Evolutionary conservation across 225 moss, liverwort and hornwort genomes (phyloP), one percentile per base, ranked within the genome.

Genomic region (Pseudisothecium myosuroides): DNA sequence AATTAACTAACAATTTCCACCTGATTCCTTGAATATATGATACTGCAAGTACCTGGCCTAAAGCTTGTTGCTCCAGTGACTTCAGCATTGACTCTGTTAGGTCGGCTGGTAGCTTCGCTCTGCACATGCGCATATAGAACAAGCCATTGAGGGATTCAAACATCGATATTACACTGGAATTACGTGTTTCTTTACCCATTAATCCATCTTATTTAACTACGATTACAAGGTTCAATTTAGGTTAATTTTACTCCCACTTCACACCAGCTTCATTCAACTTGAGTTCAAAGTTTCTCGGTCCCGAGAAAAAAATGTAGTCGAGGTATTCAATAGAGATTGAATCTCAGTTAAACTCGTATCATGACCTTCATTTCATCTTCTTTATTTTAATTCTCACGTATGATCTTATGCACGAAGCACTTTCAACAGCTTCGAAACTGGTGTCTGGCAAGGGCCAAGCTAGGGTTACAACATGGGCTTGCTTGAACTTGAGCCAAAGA

Each of bases 41-140:
- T 61, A 47, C 24, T 83, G 31, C 54, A 74, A 65, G 67, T 87
- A 94, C 93, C 90, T 93, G 94, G 83, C 94, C 91, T 76, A 91
- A 58, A 41, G 93, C 94, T 94, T 93, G 94, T 58, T 90, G 90
- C 67, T 89, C 87, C 67, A 94, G 55, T 63, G 91, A 91, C 61
- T 72, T 90, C 54, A 94, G 81, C 91, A 93, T 92, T 27, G 76
- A 58, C 79, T 93, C 92, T 41, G 85, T 88, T 41, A 94, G 49
- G 64, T 94, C 93, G 9, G 58, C 90, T n/a, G 94, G 94, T 56
- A 94, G 86, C 54, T 88, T 82, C 17, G 76, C 31, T 83, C 94
- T 94, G 88, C 81, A 81, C 76, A 88, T 26, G 34, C 66, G n/a
- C 50, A 50, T 26, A 62, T 11, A 43, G 24, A 69, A 85, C 59